Conservation (phyloP, 2,329 filamentous ascomycete genomes). For the Penicillium sp. region DNA sequence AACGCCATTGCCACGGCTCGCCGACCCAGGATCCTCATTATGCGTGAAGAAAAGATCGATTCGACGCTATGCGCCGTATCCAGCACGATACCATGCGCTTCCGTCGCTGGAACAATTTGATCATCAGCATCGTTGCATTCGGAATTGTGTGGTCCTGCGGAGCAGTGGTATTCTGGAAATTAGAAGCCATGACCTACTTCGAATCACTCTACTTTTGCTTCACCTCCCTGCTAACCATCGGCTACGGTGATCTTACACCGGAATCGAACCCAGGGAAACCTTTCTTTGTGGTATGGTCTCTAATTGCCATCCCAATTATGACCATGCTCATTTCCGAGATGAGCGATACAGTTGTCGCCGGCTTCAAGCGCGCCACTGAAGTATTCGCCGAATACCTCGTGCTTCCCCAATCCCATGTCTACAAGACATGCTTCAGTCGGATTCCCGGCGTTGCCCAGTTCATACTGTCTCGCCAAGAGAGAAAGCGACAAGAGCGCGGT, state of each 20-base stretch:
- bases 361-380: conserved; percentile 63
- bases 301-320: conserved; percentile 83
- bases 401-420: conserved; percentile 61
- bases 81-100: conserved; percentile 65
- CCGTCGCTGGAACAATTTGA: conserved; percentile 72
- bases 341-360: conserved; percentile 74
- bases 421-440: conserved; percentile 51
- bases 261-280: conserved; percentile 74
- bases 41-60: conserved; percentile 68
- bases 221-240: conserved; percentile 77
- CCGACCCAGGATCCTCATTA: conserved; percentile 52
- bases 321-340: conserved; percentile 83
- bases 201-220: conserved; percentile 83
- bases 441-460: conserved; percentile 45
- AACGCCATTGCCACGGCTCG: conserved; percentile 20
- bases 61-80: conserved; percentile 77
- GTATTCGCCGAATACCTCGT: conserved; percentile 65
- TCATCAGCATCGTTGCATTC: conserved; percentile 67
- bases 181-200: conserved; percentile 67
- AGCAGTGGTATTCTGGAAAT: conserved; percentile 69
- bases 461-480: conserved; percentile 42
- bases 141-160: conserved; percentile 76
- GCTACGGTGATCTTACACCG: conserved; percentile 79
- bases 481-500: conserved; percentile 49
- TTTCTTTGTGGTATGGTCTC: conserved; percentile 91